phyloP scores from a whole-genome alignment of 148 eudicot species.

The Euryodendron excelsum region DNA sequence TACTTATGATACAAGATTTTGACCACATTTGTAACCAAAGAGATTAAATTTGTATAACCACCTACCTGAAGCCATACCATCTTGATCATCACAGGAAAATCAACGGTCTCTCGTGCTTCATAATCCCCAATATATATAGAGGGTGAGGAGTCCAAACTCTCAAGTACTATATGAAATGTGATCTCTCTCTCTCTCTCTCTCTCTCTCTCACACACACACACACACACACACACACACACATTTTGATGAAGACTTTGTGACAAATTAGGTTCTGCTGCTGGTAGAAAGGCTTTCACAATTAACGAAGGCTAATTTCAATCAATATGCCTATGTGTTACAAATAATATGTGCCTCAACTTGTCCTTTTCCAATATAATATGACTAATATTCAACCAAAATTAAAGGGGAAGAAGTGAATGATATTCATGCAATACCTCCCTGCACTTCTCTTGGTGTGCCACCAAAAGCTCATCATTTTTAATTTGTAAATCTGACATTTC shows the following conservation, averaged over 20 bases:
- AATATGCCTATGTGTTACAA: neutral
- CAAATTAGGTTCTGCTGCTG: neutral
- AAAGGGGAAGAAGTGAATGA: neutral
- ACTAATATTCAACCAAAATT: neutral
- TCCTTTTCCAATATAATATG: neutral
- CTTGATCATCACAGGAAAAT: no score
- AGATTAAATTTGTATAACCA: no score
- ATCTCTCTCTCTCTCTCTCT: neutral
- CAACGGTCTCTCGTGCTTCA: no score
- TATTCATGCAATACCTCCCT: constrained; percentile 58
- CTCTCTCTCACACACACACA: neutral
- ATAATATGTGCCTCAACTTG: neutral
- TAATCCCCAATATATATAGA: no score
- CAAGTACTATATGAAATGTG: neutral
- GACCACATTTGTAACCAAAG: no score
- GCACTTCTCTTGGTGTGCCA: constrained; percentile 67
- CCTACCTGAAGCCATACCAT: no score
- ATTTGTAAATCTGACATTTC: constrained; percentile 63
- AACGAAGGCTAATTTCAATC: neutral
- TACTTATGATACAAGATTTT: no score
- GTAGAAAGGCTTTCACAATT: neutral
- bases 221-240: no score
- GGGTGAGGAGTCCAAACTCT: neutral
- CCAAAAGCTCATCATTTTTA: constrained; percentile 61
- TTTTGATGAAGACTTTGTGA: no score